Evolutionary conservation across 257 asterid species (phyloP).

Genomic region (Coffea canephora): DNA sequence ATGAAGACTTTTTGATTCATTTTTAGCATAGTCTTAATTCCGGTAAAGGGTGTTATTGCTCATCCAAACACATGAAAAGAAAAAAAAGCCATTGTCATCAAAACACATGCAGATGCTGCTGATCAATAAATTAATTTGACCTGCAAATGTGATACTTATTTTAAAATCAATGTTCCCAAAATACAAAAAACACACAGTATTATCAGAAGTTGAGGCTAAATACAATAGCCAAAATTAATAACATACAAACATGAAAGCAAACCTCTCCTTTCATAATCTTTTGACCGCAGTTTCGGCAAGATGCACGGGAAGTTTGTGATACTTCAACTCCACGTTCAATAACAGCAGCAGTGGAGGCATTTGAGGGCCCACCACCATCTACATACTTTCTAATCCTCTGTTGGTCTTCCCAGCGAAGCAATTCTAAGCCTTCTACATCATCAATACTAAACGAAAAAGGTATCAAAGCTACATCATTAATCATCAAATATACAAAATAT

Average conservation of each 20-base stretch:
- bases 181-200: background rate
- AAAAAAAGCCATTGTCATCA: background rate
- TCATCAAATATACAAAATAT: conserved; percentile 5
- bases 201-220: background rate
- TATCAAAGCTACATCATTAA: conserved; percentile 7
- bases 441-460: conserved; percentile 47
- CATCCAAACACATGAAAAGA: background rate
- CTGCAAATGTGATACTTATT: background rate
- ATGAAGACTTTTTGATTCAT: background rate
- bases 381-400: conserved; percentile 67
- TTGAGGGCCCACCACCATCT: conserved; percentile 36
- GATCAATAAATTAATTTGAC: background rate
- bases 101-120: background rate
- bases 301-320: conserved; percentile 76
- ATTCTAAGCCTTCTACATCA: conserved; percentile 90
- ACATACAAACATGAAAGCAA: conserved; percentile 11
- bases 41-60: background rate
- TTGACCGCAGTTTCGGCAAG: conserved; percentile 63
- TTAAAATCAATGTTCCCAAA: too few relatives aligned
- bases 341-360: conserved; percentile 35
- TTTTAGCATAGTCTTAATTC: background rate
- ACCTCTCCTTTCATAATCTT: conserved; percentile 91
- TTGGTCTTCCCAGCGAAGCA: conserved; percentile 95
- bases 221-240: background rate
- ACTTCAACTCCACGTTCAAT: conserved; percentile 59